A percentile compares a stretch with the other conserved stretches of the same genome.
These are phyloP conservation scores for Aciculosporium take DNA, from an alignment of 2,329 filamentous ascomycete genomes.

Conservation along the genomic window DNA sequence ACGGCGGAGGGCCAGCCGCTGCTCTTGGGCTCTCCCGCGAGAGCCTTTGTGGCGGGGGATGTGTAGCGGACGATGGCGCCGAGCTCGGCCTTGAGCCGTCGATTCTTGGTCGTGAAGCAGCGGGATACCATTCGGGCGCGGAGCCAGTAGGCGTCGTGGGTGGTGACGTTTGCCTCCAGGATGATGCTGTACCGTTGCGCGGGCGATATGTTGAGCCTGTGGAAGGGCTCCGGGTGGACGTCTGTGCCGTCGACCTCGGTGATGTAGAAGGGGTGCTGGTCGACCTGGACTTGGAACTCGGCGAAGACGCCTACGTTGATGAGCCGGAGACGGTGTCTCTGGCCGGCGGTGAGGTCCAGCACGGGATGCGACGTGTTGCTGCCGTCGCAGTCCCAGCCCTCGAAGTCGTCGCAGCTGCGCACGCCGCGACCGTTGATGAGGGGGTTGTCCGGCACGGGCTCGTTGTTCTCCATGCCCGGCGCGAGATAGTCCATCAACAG, in stretches of 20 bases:
- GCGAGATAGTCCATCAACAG: constrained; percentile 41
- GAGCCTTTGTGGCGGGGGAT: rapidly evolving
- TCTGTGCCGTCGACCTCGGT: constrained; percentile 59
- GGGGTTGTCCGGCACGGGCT: constrained; percentile 51
- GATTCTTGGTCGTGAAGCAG: constrained; percentile 22
- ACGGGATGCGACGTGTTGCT: constrained; percentile 22
- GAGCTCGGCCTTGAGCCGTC: constrained; percentile 16
- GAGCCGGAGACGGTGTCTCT: constrained; percentile 51
- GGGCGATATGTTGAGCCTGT: constrained; percentile 50
- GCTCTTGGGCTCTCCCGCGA: constrained; percentile 18
- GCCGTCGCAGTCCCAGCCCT: constrained; percentile 30
- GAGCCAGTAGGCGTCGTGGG: constrained; percentile 45
- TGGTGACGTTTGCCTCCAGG: constrained; percentile 43
- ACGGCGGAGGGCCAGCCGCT: constrained; percentile 35
- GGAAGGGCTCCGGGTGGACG: constrained; percentile 43
- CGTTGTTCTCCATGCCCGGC: constrained; percentile 39
- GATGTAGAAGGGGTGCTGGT: constrained; percentile 49
- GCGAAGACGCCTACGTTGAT: constrained; percentile 59
- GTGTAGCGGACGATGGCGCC: constrained; percentile 19
- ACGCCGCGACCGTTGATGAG: constrained; percentile 43
- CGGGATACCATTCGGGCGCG: constrained; percentile 34
- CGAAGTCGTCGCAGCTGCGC: constrained; percentile 21
- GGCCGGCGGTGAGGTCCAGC: constrained; percentile 35
- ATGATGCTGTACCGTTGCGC: constrained; percentile 59
- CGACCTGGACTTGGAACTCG: constrained; percentile 57